Percentiles rank a stretch among this genome's conserved stretches.
Conservation (phyloP, 495 filamentous ascomycete species). For the Tuber borchii region DNA sequence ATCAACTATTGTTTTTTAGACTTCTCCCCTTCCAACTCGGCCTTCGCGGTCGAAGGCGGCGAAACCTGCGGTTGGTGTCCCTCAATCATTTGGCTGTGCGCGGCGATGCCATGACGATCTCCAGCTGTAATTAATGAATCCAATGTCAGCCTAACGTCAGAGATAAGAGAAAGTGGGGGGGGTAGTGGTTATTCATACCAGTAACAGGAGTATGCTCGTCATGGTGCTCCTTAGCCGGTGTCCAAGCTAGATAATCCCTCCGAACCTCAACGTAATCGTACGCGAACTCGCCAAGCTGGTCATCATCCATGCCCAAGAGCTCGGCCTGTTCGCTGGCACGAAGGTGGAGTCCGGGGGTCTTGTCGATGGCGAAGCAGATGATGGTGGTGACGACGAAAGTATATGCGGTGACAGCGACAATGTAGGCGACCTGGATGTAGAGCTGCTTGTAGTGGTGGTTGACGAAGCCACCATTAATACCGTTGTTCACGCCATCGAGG, state of each 20-base stretch:
- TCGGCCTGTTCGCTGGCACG: conserved; percentile 94
- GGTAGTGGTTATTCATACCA: not conserved
- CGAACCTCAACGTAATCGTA: conserved; percentile 99
- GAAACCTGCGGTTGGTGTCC: conserved; percentile 15
- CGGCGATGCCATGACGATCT: conserved; percentile 47
- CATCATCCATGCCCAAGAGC: conserved; percentile 95
- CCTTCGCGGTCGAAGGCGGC: conserved; percentile 5
- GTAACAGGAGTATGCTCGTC: conserved; percentile 51
- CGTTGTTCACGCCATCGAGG: conserved; percentile 86
- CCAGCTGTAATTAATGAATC: conserved; percentile 30
- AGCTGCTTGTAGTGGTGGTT: conserved; percentile 84
- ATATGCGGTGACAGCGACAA: conserved; percentile 67
- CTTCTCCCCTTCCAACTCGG: conserved; percentile 5
- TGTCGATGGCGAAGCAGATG: conserved; percentile 77
- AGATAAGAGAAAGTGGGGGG: not conserved
- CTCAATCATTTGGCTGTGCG: conserved; percentile 42
- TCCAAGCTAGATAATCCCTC: conserved; percentile 96
- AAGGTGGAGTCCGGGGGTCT: conserved; percentile 81
- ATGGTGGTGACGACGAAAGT: conserved; percentile 76
- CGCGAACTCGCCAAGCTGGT: conserved; percentile 96
- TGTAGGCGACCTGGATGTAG: conserved; percentile 87
- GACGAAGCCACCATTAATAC: conserved; percentile 69
- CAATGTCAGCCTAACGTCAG: not conserved
- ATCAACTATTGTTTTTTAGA: conserved; percentile 33
- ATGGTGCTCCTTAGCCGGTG: conserved; percentile 70